Base-by-base conservation (phyloP, 2,329 filamentous ascomycete species). In the Claviceps cyperi region DNA sequence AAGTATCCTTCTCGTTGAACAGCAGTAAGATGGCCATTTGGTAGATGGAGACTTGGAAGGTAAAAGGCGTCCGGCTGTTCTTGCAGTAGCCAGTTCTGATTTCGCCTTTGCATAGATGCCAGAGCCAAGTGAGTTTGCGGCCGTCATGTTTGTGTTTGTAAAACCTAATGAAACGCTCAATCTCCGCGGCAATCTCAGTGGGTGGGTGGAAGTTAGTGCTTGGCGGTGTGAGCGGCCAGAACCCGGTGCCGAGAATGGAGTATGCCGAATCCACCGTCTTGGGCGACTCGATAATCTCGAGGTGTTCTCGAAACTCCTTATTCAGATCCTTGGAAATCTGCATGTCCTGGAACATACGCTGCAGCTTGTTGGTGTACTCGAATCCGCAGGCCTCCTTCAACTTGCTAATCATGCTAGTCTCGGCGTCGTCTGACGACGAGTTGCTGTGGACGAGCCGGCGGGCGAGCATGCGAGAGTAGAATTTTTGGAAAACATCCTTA, bases 281-380 rank as follows among this genome's bases (percentile, higher is more conserved):
- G 15, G 80, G 77, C 52, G 80, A 79, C 19, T 62, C 65, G 9
- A 64, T 58, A 5, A 58, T 60, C 40, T 87, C 75, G 4, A 78
- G 64, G 59, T 90, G 82, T 66, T 89, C 86, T 60, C 86, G 84
- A 73, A 94, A 98, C 32, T 84, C 83, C 46, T 79, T 78, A 67
- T 98, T 98, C 45, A 98, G 77, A 68, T 98, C 92, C 69, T 96
- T 96, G 55, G 91, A 97, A 47, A 95, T 95, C 66, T 98, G 92
- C 74, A 98, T 96, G 63, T 98, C 92, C 66, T 97, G 91, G 78
- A 97, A 98, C 92, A 98, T 98, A 62, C 94, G 88, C 71, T 97
- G 91, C 44, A 98, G 78, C 72, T 97, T 97, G 75, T 97, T 98
- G 58, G 92, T 98, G 69, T 98, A 98, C 66, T 98, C 92, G 59